Base-by-base conservation (phyloP, 176 grass and related monocot genomes). In the Ensete ventricosum region DNA sequence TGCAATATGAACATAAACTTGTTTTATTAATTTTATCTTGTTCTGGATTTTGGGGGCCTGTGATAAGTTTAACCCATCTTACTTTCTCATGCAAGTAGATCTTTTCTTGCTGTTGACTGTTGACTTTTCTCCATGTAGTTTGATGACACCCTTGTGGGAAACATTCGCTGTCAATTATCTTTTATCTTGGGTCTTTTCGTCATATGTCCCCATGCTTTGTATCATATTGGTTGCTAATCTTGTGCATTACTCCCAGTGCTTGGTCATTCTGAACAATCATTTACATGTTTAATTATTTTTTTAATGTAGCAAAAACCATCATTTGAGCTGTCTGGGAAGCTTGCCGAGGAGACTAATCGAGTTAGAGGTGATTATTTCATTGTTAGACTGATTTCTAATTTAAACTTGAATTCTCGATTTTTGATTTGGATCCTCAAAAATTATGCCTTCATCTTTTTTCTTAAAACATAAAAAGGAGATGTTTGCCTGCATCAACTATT, bases 281-380 rank as follows among this genome's bases (percentile, higher is more conserved):
- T 60, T 22, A 17, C 57, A 55, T 24, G 16, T 71, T 81, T 34
- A 68, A 21, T 54, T 21, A 7, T 73, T 25, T 58, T 74, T 73
- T 83, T 19, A 73, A 64, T 88, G 72, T 68, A 98, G 90, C 88
- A 91, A 91, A 94, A 99, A 63, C 95, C 95, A 48, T 99, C 95
- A 62, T 99, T 94, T 84, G 95, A 99, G 75, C 73, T 99, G 54
- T 99, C 91, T 71, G 95, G 95, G 72, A 99, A 99, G 82, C 95
- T 99, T 79, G 95, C 95, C 4, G 90, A 99, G 77, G 95, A 99
- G 82, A 99, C 95, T 62, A 99, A 99, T 74, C 89, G 76, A 91
- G 86, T 99, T 86, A 80, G 88, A 91, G 95, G 95, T 91, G 59
- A 70, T 19, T 50, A 5, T n/a, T 77, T 60, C 24, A 24, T 22